Conservation (phyloP, 495 filamentous ascomycete genomes). For the Parmelia sp. region DNA sequence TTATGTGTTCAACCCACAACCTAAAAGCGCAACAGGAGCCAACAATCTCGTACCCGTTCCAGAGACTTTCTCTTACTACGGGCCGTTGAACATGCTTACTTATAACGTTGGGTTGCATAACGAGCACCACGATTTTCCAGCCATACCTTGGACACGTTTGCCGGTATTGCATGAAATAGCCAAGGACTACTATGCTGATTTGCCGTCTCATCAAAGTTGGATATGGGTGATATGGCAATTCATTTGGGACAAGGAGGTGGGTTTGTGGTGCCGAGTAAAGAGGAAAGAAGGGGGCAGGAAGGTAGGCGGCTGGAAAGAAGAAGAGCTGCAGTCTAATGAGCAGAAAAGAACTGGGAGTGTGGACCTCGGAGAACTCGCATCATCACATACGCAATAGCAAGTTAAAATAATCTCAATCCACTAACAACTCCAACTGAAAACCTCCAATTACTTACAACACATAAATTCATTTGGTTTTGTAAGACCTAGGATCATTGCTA, state of each 20-base stretch:
- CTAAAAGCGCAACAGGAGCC: conserved; percentile 34
- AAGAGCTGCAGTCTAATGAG: conserved; percentile 45
- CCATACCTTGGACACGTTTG: conserved; percentile 87
- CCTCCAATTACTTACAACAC: background rate
- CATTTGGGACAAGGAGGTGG: conserved; percentile 79
- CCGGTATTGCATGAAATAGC: conserved; percentile 71
- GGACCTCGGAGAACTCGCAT: background rate
- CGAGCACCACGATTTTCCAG: conserved; percentile 98
- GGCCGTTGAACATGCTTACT: conserved; percentile 80
- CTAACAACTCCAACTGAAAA: background rate
- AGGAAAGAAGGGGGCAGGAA: conserved; percentile 70
- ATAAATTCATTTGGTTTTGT: background rate
- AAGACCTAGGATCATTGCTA: background rate
- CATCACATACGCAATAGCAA: background rate
- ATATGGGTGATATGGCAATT: conserved; percentile 91
- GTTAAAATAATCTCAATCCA: background rate
- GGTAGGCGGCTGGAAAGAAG: conserved; percentile 53
- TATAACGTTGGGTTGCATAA: conserved; percentile 98
- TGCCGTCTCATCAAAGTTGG: conserved; percentile 88
- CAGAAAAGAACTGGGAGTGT: conserved; percentile 16
- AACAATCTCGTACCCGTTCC: conserved; percentile 54
- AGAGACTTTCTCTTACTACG: conserved; percentile 98
- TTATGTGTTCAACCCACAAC: conserved; percentile 78
- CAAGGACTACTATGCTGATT: conserved; percentile 81
- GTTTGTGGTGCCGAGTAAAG: conserved; percentile 89